Evolutionary conservation across 257 asterid species (phyloP), one percentile per base, ranked within the genome.

Genomic region (Fraxinus quadrangulata): DNA sequence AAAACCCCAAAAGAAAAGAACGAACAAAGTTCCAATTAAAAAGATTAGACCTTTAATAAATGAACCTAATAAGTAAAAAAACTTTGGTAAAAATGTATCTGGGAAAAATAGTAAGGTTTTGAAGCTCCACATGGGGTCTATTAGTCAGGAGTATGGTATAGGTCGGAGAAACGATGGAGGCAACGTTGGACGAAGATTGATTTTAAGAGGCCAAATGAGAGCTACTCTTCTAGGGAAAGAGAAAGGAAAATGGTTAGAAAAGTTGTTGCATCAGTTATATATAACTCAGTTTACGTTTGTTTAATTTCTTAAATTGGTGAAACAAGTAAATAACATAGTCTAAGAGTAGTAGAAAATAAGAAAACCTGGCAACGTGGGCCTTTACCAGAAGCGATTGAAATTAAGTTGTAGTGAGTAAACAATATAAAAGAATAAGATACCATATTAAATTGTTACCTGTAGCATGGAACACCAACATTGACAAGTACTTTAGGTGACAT

Each of bases 401-500:
- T 67, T 63, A 68, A 54, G 61, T 36, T 39, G 68, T 73, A 40
- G 77, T 77, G 21, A 67, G 74, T 67, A 79, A 84, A 73, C 66
- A 69, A 59, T 77, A 71, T 75, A 72, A 36, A 77, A 56, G 67
- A 77, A 67, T 77, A 65, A 54, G 75, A 65, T 23, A 73, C 36
- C 73, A 73, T 49, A 76, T 67, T 75, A 77, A 76, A 78, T 77
- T 80, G 79, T 30, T 36, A 36, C 9, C 99, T 93, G 98, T 97
- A 96, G 91, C 99, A 96, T 59, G 99, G 99, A 79, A 96, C 92
- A 75, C 97, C 97, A 54, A 95, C 95, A 88, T 79, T 85, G 82
- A 89, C 87, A 77, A 96, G 97, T 78, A 96, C 98, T 91, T 96
- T 97, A 1, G 98, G 99, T 65, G 99, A 90, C 97, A 96, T 96